These are phyloP conservation scores for Paraurostyla sp. DNA, from an alignment of 73 alveolate genomes.

Conservation along the genomic window DNA sequence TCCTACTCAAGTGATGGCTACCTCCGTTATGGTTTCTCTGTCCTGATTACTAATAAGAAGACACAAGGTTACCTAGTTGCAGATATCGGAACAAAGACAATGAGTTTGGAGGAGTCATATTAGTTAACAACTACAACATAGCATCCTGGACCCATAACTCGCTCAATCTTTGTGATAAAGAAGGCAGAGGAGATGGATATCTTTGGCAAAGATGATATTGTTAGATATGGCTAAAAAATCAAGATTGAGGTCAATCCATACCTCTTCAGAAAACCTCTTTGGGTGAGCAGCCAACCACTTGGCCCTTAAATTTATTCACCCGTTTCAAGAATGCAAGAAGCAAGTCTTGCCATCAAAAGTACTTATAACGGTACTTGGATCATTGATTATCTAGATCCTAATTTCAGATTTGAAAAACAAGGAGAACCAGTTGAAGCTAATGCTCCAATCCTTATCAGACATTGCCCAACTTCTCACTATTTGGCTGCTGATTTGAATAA, in stretches of 20 bases:
- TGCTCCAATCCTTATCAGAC: slow-evolving; percentile 84
- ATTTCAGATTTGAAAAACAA: slow-evolving; percentile 78
- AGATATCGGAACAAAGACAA: slow-evolving; percentile 75
- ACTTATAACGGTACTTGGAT: slow-evolving; percentile 77
- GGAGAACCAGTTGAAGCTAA: slow-evolving; percentile 85
- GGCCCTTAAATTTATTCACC: slow-evolving; percentile 76
- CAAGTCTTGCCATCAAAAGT: slow-evolving; percentile 57
- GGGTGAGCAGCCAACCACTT: slow-evolving; percentile 69
- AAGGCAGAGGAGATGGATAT: slow-evolving; percentile 72
- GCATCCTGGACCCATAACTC: slow-evolving; percentile 74
- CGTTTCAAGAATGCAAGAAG: slow-evolving; percentile 82
- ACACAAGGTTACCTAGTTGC: slow-evolving; percentile 82
- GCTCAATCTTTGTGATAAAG: slow-evolving; percentile 74
- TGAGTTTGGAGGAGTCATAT: slow-evolving; percentile 73
- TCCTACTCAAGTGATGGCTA: slow-evolving; percentile 72
- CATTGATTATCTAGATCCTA: slow-evolving; percentile 83
- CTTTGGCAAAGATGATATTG: slow-evolving; percentile 66
- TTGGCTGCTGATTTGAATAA: slow-evolving; percentile 76
- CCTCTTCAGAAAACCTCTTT: slow-evolving; percentile 56
- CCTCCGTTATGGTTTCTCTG: slow-evolving; percentile 79
- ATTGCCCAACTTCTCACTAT: slow-evolving; percentile 81
- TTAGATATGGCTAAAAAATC: slow-evolving; percentile 80
- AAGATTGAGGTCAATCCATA: slow-evolving; percentile 57
- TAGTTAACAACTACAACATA: slow-evolving; percentile 79
- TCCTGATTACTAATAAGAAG: slow-evolving; percentile 81